Percentiles rank a stretch among this genome's conserved stretches.
These are phyloP conservation scores for Senecio squalidus DNA, from an alignment of 140 eudicot genomes.

Conservation along the genomic window DNA sequence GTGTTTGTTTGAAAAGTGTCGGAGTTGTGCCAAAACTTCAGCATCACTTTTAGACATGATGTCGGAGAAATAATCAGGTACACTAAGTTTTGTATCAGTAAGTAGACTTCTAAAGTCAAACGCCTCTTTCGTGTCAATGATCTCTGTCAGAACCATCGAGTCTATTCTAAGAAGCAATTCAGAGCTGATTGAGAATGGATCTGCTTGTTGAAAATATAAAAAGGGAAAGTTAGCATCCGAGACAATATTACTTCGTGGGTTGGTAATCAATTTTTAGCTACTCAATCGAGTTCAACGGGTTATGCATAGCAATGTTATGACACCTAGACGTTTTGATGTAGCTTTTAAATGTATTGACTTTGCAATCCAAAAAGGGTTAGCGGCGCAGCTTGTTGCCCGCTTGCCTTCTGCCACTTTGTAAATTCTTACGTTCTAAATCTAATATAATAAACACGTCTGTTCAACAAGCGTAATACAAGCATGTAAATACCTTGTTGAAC, in stretches of 20 bases:
- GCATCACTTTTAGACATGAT: constrained; percentile 37
- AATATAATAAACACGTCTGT: too few relatives aligned
- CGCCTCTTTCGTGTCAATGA: constrained; percentile 50
- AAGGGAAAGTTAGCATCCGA: constrained; percentile 2
- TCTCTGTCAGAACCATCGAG: constrained; percentile 57
- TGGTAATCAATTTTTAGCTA: neutral
- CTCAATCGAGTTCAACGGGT: too few relatives aligned
- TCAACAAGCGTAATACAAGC: too few relatives aligned
- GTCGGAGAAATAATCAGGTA: constrained; percentile 37
- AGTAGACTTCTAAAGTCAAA: constrained; percentile 44
- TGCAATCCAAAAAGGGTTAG: neutral
- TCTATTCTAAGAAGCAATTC: constrained; percentile 65
- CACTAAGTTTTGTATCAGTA: constrained; percentile 29
- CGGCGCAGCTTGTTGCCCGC: neutral
- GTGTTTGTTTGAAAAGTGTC: constrained; percentile 33
- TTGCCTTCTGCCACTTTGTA: too few relatives aligned
- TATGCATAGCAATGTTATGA: too few relatives aligned
- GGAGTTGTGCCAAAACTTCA: constrained; percentile 52
- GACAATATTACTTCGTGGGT: neutral
- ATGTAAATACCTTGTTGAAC: constrained; percentile 34
- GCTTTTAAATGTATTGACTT: too few relatives aligned
- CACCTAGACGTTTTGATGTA: too few relatives aligned
- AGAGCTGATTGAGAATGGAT: constrained; percentile 36
- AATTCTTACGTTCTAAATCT: too few relatives aligned
- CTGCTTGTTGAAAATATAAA: constrained; percentile 30